Evolutionary conservation across 1,284 basidiomycete genomes (phyloP).

Genomic region (Leccinum pachyderme): DNA sequence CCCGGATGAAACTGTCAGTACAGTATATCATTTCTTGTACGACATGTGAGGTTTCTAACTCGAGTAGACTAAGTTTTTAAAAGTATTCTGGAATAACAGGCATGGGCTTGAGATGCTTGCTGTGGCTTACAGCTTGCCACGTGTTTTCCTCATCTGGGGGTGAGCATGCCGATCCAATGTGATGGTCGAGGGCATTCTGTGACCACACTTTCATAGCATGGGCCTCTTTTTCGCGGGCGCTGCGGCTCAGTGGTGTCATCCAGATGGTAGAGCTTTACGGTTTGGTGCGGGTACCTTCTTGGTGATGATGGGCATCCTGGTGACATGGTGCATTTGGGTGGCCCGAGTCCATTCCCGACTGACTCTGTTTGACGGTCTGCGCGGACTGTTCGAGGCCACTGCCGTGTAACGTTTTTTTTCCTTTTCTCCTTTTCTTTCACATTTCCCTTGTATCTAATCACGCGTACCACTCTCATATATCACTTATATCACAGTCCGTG

Average conservation of each 20-base stretch:
- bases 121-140: constrained; percentile 38
- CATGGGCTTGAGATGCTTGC: constrained; percentile 38
- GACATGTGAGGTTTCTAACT: neutral
- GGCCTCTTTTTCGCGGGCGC: constrained; percentile 30
- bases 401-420: no score
- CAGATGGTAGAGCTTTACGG: neutral
- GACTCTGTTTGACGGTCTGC: no score
- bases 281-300: constrained; percentile 10
- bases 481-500: no score
- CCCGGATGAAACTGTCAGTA: constrained; percentile 29
- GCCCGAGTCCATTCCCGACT: neutral
- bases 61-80: constrained; percentile 30
- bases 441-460: no score
- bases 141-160: constrained; percentile 40
- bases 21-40: constrained; percentile 7
- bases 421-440: no score
- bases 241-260: constrained; percentile 23
- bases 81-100: constrained; percentile 15
- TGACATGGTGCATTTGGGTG: constrained; percentile 27
- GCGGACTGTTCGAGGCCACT: constrained; percentile 5
- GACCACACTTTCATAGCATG: constrained; percentile 22
- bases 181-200: neutral
- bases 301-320: constrained; percentile 2
- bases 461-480: no score
- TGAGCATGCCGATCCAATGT: constrained; percentile 20